Percentiles rank a stretch among this genome's conserved stretches.
Evolutionary conservation across 2,329 filamentous ascomycete genomes (phyloP).

Genomic region (Zymoseptoria passerinii): DNA sequence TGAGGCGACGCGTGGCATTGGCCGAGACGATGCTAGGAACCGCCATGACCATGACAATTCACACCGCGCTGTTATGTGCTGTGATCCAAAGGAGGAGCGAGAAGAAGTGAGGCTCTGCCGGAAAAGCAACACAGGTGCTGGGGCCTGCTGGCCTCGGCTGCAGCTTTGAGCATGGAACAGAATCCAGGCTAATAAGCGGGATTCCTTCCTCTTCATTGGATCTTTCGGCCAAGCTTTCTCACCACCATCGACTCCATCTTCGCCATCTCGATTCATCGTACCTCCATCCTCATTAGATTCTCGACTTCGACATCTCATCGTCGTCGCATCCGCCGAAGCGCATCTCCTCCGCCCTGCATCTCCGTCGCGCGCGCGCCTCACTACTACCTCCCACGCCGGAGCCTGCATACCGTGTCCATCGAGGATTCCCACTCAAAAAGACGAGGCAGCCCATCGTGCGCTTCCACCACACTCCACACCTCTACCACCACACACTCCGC

Average conservation of each 20-base stretch:
- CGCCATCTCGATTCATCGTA: background rate
- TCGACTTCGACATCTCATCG: background rate
- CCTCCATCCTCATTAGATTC: background rate
- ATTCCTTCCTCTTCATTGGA: background rate
- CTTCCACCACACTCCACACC: slow-evolving; percentile 1
- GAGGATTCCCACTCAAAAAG: background rate
- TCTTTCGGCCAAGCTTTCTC: background rate
- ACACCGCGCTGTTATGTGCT: background rate
- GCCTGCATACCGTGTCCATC: background rate
- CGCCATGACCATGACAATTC: slow-evolving; percentile 11
- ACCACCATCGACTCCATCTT: background rate
- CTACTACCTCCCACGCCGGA: background rate
- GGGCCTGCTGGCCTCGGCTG: no score
- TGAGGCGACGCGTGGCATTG: slow-evolving; percentile 13
- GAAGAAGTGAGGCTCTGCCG: slow-evolving; percentile 4
- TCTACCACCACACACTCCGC: slow-evolving; percentile 1
- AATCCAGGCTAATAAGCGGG: no score
- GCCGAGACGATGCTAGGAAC: slow-evolving; percentile 17
- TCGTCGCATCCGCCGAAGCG: slow-evolving; percentile 1
- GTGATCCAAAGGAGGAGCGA: slow-evolving; percentile 6
- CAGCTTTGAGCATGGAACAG: no score
- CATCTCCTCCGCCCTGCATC: background rate
- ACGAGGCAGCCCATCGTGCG: background rate
- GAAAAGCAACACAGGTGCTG: background rate
- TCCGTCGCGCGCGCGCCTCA: slow-evolving; percentile 1